Conservation (phyloP, 495 filamentous ascomycete genomes). For the Chaetomidium leptoderma region DNA sequence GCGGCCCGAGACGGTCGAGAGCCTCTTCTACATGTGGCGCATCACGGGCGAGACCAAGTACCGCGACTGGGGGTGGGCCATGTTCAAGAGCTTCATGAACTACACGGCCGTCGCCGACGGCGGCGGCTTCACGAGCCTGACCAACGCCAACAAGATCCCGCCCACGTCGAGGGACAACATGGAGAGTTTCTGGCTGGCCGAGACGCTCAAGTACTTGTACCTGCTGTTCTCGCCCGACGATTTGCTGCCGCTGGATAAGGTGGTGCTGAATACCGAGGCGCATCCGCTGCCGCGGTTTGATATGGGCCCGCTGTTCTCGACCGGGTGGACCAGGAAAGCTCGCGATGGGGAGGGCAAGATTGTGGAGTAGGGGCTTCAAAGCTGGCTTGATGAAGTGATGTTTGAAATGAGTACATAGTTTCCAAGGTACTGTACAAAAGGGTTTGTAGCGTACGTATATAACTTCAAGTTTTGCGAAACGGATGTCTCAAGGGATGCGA, state of each 20-base stretch:
- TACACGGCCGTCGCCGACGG: constrained; percentile 71
- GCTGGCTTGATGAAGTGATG: not conserved
- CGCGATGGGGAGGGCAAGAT: constrained; percentile 43
- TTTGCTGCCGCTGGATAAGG: constrained; percentile 73
- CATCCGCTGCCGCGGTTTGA: constrained; percentile 87
- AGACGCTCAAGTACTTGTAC: constrained; percentile 98
- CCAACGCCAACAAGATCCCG: constrained; percentile 67
- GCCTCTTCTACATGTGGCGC: constrained; percentile 96
- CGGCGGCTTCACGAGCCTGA: constrained; percentile 78
- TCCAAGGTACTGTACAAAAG: not conserved
- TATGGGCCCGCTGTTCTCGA: constrained; percentile 69
- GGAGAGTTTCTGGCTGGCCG: constrained; percentile 96
- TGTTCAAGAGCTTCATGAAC: constrained; percentile 88
- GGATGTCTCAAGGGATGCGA: not conserved
- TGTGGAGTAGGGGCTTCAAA: constrained; percentile 10
- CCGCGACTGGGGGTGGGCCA: constrained; percentile 96
- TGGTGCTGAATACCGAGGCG: constrained; percentile 95
- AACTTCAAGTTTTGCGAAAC: not conserved
- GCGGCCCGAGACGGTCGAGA: constrained; percentile 91
- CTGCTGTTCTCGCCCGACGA: constrained; percentile 85
- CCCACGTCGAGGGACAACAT: constrained; percentile 69
- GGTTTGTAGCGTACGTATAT: not conserved
- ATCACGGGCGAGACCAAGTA: constrained; percentile 91
- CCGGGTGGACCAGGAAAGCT: constrained; percentile 79
- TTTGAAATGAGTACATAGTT: not conserved